Evolutionary conservation across 176 grass and related monocot genomes (phyloP).

Genomic region (Leersia perrieri): DNA sequence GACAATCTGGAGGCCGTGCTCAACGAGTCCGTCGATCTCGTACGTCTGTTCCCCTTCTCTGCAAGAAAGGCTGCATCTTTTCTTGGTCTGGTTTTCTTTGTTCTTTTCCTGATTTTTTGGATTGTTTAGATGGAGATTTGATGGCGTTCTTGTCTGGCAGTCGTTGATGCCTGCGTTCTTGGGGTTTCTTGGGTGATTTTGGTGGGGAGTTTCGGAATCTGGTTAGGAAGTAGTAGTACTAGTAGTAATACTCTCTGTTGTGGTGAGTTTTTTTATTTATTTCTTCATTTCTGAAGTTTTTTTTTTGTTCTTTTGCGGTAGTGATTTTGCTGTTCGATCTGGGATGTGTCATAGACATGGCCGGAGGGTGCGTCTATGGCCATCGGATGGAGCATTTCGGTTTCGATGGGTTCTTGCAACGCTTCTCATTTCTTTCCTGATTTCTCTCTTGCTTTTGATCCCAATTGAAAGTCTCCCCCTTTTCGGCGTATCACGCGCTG

Average conservation of each 20-base stretch:
- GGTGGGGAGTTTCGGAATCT: neutral
- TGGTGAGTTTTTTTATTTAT: neutral
- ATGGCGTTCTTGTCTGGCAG: neutral
- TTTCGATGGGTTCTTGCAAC: neutral
- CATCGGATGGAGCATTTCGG: neutral
- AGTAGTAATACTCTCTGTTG: neutral
- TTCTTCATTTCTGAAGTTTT: neutral
- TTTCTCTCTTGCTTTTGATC: neutral
- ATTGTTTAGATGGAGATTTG: neutral
- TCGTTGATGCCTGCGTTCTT: neutral
- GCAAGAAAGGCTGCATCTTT: neutral
- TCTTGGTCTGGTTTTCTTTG: neutral
- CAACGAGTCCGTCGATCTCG: slow-evolving; percentile 87
- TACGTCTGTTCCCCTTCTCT: neutral
- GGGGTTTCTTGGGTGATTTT: neutral
- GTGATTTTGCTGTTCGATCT: neutral
- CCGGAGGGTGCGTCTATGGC: too few species aligned
- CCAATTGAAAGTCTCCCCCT: neutral
- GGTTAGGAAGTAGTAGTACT: neutral
- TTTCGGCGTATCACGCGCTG: neutral
- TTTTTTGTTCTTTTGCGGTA: neutral
- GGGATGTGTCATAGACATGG: neutral
- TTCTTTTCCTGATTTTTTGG: neutral
- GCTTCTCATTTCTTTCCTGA: neutral
- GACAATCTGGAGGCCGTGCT: slow-evolving; percentile 67